These are phyloP conservation scores for Cardiospermum halicacabum DNA, from an alignment of 345 rosid species.

Conservation along the genomic window DNA sequence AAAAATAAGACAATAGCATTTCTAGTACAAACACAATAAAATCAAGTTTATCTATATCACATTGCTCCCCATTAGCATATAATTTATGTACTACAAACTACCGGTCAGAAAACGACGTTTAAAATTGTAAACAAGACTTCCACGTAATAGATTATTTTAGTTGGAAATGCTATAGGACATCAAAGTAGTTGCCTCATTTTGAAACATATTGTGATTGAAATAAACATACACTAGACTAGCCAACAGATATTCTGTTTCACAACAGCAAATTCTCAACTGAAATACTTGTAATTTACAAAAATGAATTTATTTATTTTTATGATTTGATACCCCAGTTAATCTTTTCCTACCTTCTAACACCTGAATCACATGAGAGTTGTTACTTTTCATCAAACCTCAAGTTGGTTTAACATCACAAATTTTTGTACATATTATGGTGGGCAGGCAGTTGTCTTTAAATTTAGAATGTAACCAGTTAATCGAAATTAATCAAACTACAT, in stretches of 20 bases:
- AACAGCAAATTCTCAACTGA: too few relatives aligned
- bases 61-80: too few relatives aligned
- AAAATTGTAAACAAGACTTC: background rate
- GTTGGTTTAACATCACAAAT: background rate
- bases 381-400: background rate
- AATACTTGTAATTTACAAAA: too few relatives aligned
- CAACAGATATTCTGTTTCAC: too few relatives aligned
- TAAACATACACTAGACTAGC: too few relatives aligned
- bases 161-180: too few relatives aligned
- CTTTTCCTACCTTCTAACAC: background rate
- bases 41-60: too few relatives aligned
- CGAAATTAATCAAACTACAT: background rate
- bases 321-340: background rate
- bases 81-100: background rate
- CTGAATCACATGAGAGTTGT: background rate
- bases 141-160: background rate
- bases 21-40: background rate
- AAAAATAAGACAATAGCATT: constrained; percentile 10
- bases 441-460: background rate
- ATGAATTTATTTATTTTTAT: too few relatives aligned
- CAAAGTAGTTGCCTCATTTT: too few relatives aligned
- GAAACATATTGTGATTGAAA: too few relatives aligned
- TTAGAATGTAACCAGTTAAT: background rate
- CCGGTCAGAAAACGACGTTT: background rate
- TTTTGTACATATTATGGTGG: background rate